phyloP scores from a whole-genome alignment of 805 yeast genomes.

The Clavispora vitiphila region DNA sequence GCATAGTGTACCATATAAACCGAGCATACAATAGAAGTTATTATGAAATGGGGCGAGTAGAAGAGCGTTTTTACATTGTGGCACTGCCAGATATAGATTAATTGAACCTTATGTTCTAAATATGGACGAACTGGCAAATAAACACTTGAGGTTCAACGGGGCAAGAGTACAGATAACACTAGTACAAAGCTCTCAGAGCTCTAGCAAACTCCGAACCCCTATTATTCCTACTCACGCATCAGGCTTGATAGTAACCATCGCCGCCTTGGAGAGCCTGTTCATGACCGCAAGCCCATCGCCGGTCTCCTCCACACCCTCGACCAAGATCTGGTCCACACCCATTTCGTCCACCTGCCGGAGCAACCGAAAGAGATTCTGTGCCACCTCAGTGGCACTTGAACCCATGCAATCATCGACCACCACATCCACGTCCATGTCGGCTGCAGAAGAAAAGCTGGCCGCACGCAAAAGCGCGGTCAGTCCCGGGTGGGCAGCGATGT shows the following conservation, averaged over 20 bases:
- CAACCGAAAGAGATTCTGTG: conserved; percentile 66
- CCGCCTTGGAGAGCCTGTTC: conserved; percentile 87
- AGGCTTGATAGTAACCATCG: conserved; percentile 41
- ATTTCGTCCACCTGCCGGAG: conserved; percentile 72
- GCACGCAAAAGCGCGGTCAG: conserved; percentile 53
- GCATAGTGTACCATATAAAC: background rate
- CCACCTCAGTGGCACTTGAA: conserved; percentile 51
- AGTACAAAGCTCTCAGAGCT: background rate
- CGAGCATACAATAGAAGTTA: background rate
- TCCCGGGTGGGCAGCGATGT: conserved; percentile 10
- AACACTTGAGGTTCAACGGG: no score
- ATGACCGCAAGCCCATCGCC: conserved; percentile 90
- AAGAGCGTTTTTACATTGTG: background rate
- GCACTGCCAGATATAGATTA: no score
- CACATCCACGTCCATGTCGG: conserved; percentile 12
- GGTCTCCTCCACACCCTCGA: conserved; percentile 73
- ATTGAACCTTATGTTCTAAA: no score
- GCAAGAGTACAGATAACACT: no score
- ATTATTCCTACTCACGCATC: background rate
- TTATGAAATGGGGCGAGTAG: background rate
- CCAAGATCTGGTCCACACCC: conserved; percentile 66
- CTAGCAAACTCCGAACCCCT: background rate
- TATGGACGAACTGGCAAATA: no score
- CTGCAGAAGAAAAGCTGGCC: conserved; percentile 25
- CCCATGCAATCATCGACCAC: conserved; percentile 39